Evolutionary conservation across 164 flowering plant genomes (phyloP).

Genomic region (Nymphaea thermarum): DNA sequence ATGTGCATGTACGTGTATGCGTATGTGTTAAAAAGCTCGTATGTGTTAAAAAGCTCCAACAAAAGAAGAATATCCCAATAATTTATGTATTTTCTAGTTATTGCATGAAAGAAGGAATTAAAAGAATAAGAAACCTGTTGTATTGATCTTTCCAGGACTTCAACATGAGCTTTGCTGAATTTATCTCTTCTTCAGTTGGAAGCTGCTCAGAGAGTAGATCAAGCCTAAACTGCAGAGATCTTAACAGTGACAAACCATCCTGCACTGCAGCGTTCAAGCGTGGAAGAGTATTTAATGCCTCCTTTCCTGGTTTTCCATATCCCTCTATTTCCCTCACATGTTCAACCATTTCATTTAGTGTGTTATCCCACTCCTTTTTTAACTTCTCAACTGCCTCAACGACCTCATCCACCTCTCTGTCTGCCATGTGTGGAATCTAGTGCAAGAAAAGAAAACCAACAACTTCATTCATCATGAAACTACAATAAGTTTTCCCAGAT

Average conservation of each 20-base stretch:
- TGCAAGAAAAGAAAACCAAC: too few species aligned
- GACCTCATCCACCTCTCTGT: conserved; percentile 51
- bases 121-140: conserved; percentile 27
- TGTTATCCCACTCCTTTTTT: conserved; percentile 61
- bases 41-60: not conserved
- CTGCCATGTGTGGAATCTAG: not conserved
- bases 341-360: conserved; percentile 24
- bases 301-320: conserved; percentile 34
- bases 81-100: not conserved
- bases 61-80: not conserved
- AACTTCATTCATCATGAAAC: too few species aligned
- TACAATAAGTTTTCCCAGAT: too few species aligned
- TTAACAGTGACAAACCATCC: conserved; percentile 53
- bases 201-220: conserved; percentile 85
- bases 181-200: conserved; percentile 37
- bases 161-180: conserved; percentile 41
- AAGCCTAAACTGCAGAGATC: conserved; percentile 55
- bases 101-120: not conserved
- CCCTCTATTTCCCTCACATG: conserved; percentile 48
- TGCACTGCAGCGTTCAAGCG: conserved; percentile 81
- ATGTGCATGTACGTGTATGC: too few species aligned
- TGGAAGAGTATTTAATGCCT: conserved; percentile 46
- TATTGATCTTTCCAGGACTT: conserved; percentile 55
- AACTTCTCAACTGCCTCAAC: conserved; percentile 56
- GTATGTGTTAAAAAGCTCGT: not conserved